Base-by-base conservation (phyloP, 1,284 basidiomycete species). In the Farysia itapuensis region DNA sequence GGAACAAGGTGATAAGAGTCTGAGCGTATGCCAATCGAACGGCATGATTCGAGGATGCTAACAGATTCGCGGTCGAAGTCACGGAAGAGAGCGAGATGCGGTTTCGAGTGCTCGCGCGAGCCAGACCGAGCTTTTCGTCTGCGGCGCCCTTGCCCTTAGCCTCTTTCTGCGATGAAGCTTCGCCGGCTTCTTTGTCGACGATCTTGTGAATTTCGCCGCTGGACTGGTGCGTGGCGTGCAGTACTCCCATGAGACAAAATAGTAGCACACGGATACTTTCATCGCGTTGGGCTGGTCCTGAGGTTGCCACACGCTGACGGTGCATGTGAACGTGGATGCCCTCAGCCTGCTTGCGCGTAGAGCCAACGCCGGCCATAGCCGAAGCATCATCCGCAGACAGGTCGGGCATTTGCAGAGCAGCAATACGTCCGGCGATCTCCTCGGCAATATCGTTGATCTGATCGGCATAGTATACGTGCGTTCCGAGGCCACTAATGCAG, bases 381-480 rank as follows among this genome's bases (percentile, higher is more conserved):
- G 47, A 48, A 15, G 52, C 44, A 8, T 53, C 61, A 19, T 48
- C 52, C 14, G 82, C 30, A 76, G 79, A 16, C 82, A 74, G 37
- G 13, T 85, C 85, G 58, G 84, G 85, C 13, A 82, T 80, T 70
- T 90, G 87, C 19, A 90, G 80, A 0, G 81, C 79, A 4, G 84
- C 80, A n/a, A 96, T 82, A 19, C 89, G 84, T 47, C 83, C 84
- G 30, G 90, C 84, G 21, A 94, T 80, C 77, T 95, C 92, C 54
- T 85, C 86, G 12, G 89, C 85, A 40, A 96, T 85, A 76, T 96
- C 93, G 73, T 90, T 89, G 54, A 94, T 89, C 79, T 98, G 94
- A 74, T 96, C 94, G 35, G 90, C 88, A 75, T 97, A 96, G 80
- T 95, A 94, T 43, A 94, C 85, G 74, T 95, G 90, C 6, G 86